Base-by-base conservation (phyloP, 352 stramenopile species). In the Phytophthora hybrid region DNA sequence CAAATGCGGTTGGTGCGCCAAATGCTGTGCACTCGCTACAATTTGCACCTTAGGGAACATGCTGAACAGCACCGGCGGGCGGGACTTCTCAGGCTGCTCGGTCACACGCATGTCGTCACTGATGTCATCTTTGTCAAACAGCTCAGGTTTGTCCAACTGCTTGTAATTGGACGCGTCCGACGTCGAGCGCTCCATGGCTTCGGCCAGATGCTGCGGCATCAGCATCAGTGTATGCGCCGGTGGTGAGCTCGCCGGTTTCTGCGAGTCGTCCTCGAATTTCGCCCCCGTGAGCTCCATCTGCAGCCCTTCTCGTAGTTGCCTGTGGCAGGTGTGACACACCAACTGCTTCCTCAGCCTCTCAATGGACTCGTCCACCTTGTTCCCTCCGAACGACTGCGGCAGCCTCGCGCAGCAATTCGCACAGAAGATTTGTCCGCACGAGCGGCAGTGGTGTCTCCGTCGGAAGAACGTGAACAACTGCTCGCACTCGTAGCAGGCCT, bases 41-140 rank as follows among this genome's bases (percentile, higher is more conserved):
- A 96, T 95, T 58, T 94, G 87, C 9, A 95, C 90, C 62, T 93
- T 95, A 0, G 90, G 90, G 29, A 96, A 96, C 84, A 96, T 94
- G 52, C 79, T 86, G 65, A 94, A 96, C 11, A 96, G 69, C 34
- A 79, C 66, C 1, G 82, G 66, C 0, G 83, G 72, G n/a, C 88
- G 77, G 14, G 69, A 77, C 53, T 90, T 91, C 52, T 94, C 85
- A 1, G 76, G 71, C 44, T 88, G 79, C 34, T 93, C 85, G 32
- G 59, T 92, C 26, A 81, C 72, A 16, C 74, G 76, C 32, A 85
- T 78, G 31, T 95, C 88, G 32, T 93, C 86, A 49, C 75, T 93
- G 44, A 93, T 92, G 55, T 95, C 88, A 54, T 95, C 88, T 41
- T 92, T 93, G 66, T 90, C 87, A 60, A 92, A 93, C 21, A 94